Base-by-base conservation (phyloP, 257 asterid genomes). In the Ilex aquifolium region DNA sequence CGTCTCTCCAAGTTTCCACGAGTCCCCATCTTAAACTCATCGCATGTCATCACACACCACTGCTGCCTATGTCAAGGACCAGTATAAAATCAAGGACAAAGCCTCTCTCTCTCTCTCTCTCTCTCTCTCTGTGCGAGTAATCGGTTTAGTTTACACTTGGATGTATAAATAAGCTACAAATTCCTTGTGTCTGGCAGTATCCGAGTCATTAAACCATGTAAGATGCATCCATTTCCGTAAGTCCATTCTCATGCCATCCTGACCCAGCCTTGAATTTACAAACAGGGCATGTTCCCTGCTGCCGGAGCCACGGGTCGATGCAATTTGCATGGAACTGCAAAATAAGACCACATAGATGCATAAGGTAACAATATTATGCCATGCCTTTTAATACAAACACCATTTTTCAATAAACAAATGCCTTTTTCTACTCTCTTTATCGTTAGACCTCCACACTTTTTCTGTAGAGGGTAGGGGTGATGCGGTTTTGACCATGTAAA, bases 231-330 rank as follows among this genome's bases (percentile, higher is more conserved):
- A 21, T 69, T 65, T 77, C 90, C 64, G 80, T 82, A 42, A 66
- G 83, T 68, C 76, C 80, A 13, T 69, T 71, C 70, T 75, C 88
- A 14, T 81, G 78, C 95, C 94, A 85, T 42, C 79, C 77, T 1
- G 96, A 81, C 4, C 89, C 91, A 2, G 90, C 97, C 71, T 87
- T 80, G 60, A 77, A 93, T 83, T 93, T 87, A 84, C 99, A 93
- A 57, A 93, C 96, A 0, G 97, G 99, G 64, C 99, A 93, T 7
- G 97, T 93, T 61, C 99, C 99, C 76, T 91, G 96, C 79, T 90
- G 99, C 64, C 95, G 72, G 31, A 93, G 83, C 99, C 99, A 93
- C 51, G 99, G 96, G 71, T 93, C 97, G 39, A 93, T 93, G 82
- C 99, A 93, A 69, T 76, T 86, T 64, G 89, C 92, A 64, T 93